phyloP scores from a whole-genome alignment of 2,329 filamentous ascomycete genomes.

The Hypoxylon sp. region DNA sequence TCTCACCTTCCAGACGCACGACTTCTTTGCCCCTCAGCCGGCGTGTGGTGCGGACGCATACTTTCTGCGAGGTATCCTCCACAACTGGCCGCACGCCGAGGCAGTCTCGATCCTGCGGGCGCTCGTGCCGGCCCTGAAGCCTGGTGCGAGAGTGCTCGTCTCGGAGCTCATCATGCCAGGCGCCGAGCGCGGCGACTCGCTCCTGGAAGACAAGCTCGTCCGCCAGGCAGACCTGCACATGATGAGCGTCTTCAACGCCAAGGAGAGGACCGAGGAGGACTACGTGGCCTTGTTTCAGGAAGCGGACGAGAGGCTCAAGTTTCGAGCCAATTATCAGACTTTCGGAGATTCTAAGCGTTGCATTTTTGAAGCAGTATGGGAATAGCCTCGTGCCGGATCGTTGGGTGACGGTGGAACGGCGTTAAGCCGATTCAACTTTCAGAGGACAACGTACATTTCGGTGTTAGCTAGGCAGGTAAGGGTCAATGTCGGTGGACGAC shows the following conservation, averaged over 20 bases:
- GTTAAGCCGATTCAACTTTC: background rate
- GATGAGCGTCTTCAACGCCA: conserved; percentile 11
- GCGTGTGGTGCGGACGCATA: conserved; percentile 10
- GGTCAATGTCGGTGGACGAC: background rate
- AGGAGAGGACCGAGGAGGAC: conserved; percentile 6
- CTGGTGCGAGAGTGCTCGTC: conserved; percentile 1
- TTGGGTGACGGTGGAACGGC: too few relatives aligned
- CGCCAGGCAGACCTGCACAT: conserved; percentile 19
- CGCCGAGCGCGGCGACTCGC: background rate
- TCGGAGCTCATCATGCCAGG: conserved; percentile 6
- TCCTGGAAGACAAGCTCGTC: conserved; percentile 8
- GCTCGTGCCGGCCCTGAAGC: conserved; percentile 6
- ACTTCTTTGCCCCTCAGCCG: conserved; percentile 1
- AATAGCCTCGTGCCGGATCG: background rate
- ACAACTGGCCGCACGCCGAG: conserved; percentile 9
- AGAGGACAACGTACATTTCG: background rate
- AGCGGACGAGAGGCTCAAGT: background rate
- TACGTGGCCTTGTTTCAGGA: conserved; percentile 1
- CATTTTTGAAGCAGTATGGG: conserved; percentile 14
- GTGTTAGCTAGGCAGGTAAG: too few relatives aligned
- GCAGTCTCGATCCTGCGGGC: background rate
- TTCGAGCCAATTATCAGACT: conserved; percentile 1
- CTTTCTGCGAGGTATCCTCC: conserved; percentile 7
- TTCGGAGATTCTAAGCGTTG: conserved; percentile 7
- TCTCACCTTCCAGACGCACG: background rate